Evolutionary conservation across 2,329 filamentous ascomycete genomes (phyloP).

Genomic region (Rhynchosporium agropyri): DNA sequence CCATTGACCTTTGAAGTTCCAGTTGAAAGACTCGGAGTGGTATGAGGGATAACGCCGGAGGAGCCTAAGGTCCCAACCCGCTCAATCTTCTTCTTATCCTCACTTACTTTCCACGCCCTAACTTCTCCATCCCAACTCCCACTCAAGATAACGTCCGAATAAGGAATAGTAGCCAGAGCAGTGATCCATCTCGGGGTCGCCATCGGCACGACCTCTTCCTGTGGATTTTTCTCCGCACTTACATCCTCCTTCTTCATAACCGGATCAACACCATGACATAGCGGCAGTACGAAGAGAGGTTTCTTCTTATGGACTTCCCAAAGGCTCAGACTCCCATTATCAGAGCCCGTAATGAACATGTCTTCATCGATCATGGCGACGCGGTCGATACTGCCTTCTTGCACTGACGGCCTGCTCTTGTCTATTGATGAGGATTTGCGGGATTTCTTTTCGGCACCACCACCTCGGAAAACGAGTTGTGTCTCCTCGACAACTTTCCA

Average conservation of each 20-base stretch:
- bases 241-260: constrained; percentile 67
- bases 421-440: constrained; percentile 26
- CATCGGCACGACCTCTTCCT: constrained; percentile 59
- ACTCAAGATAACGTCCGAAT: constrained; percentile 85
- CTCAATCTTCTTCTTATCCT: constrained; percentile 80
- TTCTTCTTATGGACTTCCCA: constrained; percentile 97
- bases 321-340: constrained; percentile 83
- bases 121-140: constrained; percentile 94
- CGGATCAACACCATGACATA: constrained; percentile 84
- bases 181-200: constrained; percentile 87
- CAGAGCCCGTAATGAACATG: constrained; percentile 89
- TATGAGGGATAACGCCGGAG: constrained; percentile 15
- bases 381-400: constrained; percentile 87
- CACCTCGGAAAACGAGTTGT: constrained; percentile 91
- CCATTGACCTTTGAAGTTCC: too few species aligned
- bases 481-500: constrained; percentile 98
- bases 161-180: constrained; percentile 81
- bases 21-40: constrained; percentile 11
- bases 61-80: constrained; percentile 65
- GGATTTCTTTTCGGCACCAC: constrained; percentile 62
- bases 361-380: constrained; percentile 87
- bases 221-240: constrained; percentile 71
- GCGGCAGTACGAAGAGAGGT: constrained; percentile 75
- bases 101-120: constrained; percentile 80
- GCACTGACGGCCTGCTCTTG: constrained; percentile 40